phyloP scores from a whole-genome alignment of 164 flowering plant species.

The Stephania japonica region DNA sequence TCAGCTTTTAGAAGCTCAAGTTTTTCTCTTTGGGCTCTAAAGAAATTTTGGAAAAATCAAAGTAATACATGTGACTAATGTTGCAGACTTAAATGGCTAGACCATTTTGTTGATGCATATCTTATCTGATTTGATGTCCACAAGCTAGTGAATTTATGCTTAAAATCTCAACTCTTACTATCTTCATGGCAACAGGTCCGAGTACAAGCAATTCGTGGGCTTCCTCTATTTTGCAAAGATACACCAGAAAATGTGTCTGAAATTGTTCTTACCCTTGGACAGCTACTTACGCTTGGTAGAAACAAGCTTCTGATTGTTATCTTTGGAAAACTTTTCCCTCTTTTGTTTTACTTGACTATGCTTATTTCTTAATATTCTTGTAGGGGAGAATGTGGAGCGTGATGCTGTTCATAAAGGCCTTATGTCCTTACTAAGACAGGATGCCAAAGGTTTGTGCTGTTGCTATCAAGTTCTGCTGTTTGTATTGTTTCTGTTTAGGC shows the following conservation, averaged over 20 bases:
- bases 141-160: not conserved
- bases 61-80: too few species aligned
- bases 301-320: not conserved
- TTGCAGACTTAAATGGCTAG: not conserved
- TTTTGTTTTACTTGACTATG: constrained; percentile 8
- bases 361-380: constrained; percentile 15
- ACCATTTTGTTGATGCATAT: not conserved
- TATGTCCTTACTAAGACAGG: constrained; percentile 86
- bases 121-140: not conserved
- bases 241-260: constrained; percentile 74
- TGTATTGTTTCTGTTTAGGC: not conserved
- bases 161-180: not conserved
- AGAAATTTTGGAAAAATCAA: too few species aligned
- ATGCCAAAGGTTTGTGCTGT: constrained; percentile 57
- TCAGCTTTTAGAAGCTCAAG: too few species aligned
- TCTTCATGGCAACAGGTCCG: constrained; percentile 48
- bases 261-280: constrained; percentile 80
- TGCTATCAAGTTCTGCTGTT: not conserved
- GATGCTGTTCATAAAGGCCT: constrained; percentile 95
- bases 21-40: too few species aligned
- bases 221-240: constrained; percentile 95
- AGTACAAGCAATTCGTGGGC: constrained; percentile 95
- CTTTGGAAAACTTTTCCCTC: not conserved
- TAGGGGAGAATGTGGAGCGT: constrained; percentile 92
- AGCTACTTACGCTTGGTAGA: constrained; percentile 72